Conservation (phyloP, 768 basidiomycete genomes). For the Amanita rubescens region DNA sequence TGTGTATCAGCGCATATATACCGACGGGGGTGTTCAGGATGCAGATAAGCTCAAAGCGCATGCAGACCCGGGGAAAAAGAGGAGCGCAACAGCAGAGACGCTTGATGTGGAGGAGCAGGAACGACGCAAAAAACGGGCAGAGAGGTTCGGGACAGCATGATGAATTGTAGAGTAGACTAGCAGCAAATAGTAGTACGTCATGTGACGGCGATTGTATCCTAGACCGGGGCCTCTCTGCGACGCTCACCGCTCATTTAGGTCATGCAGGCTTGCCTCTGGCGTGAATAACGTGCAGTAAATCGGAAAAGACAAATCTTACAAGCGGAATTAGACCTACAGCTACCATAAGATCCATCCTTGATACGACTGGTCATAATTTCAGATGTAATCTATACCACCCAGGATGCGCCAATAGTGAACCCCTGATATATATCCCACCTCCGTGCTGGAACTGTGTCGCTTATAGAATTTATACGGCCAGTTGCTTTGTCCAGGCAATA, state of each 20-base stretch:
- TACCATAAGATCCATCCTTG: too few relatives aligned
- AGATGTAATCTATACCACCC: too few relatives aligned
- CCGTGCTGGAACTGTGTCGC: not conserved
- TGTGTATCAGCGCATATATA: not conserved
- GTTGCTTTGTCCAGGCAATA: slow-evolving; percentile 7
- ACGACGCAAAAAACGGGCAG: slow-evolving; percentile 53
- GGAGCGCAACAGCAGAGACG: slow-evolving; percentile 28
- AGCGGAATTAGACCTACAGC: too few relatives aligned
- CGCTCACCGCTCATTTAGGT: too few relatives aligned
- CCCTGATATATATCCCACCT: slow-evolving; percentile 11
- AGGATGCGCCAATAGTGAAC: too few relatives aligned
- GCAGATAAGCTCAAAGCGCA: slow-evolving; percentile 43
- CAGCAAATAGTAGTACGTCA: not conserved
- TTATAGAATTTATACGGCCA: slow-evolving; percentile 6
- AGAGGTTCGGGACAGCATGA: slow-evolving; percentile 23
- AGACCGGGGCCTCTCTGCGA: too few relatives aligned
- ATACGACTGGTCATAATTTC: too few relatives aligned
- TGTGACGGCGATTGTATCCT: not conserved
- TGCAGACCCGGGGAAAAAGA: slow-evolving; percentile 33
- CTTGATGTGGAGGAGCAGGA: slow-evolving; percentile 54
- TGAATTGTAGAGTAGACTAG: too few relatives aligned
- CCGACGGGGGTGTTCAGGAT: slow-evolving; percentile 28
- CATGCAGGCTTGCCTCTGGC: too few relatives aligned
- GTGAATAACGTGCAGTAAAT: too few relatives aligned
- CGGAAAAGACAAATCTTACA: too few relatives aligned